These are phyloP conservation scores for Botrytis fragariae DNA, from an alignment of 2,329 filamentous ascomycete species.

Conservation along the genomic window DNA sequence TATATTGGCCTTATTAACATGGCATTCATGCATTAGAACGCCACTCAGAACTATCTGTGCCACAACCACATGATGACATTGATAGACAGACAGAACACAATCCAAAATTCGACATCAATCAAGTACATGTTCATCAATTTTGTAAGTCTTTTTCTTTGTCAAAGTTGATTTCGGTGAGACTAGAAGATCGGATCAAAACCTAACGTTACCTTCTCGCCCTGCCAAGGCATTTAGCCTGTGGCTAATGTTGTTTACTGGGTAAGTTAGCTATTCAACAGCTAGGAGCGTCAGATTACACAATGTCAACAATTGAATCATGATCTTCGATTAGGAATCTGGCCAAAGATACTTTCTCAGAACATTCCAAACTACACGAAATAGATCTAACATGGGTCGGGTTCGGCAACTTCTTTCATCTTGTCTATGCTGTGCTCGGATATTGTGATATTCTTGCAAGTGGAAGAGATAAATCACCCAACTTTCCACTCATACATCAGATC, in stretches of 20 bases:
- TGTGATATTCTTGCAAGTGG: background rate
- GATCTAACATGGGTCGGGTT: background rate
- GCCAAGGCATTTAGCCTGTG: background rate
- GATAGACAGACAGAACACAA: background rate
- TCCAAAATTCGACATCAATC: background rate
- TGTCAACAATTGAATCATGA: background rate
- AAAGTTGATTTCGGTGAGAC: background rate
- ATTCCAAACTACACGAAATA: background rate
- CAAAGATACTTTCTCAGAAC: background rate
- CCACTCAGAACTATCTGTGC: conserved; percentile 2
- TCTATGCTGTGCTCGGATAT: background rate
- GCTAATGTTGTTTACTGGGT: background rate
- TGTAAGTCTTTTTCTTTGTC: background rate
- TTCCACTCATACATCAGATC: background rate
- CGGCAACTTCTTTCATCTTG: background rate
- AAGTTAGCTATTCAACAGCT: background rate
- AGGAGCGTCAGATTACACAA: background rate
- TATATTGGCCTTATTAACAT: background rate
- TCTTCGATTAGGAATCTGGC: background rate
- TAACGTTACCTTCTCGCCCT: background rate
- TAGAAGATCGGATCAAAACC: background rate
- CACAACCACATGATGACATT: conserved; percentile 10
- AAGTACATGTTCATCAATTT: background rate
- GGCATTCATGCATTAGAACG: background rate
- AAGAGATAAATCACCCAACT: background rate